Evolutionary conservation across 2,329 filamentous ascomycete species (phyloP).

Genomic region (Pezicula neosporulosa): DNA sequence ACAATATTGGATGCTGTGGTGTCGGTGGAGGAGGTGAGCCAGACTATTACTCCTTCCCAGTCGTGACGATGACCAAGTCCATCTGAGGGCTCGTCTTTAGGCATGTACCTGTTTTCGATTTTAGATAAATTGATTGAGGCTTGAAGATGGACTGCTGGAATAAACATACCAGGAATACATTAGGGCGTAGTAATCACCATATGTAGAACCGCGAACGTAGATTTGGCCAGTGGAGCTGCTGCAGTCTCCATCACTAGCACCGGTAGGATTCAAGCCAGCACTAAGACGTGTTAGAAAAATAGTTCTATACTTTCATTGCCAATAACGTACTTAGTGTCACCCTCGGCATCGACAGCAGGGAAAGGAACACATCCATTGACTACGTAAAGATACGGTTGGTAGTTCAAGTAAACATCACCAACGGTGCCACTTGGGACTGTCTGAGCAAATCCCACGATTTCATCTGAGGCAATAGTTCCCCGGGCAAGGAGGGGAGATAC

Average conservation of each 20-base stretch:
- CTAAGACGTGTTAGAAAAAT: conserved; percentile 8
- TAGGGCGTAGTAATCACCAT: conserved; percentile 40
- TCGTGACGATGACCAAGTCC: conserved; percentile 49
- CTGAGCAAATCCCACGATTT: conserved; percentile 49
- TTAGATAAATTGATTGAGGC: not conserved
- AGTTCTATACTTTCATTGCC: not conserved
- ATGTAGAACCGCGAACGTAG: conserved; percentile 41
- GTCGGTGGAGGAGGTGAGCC: conserved; percentile 35
- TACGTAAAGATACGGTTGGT: conserved; percentile 52
- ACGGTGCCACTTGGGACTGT: conserved; percentile 44
- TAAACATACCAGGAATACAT: conserved; percentile 45
- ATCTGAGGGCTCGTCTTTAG: conserved; percentile 38
- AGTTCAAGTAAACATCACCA: conserved; percentile 49
- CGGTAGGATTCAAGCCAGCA: conserved; percentile 29
- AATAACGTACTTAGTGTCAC: conserved; percentile 49
- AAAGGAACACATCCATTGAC: conserved; percentile 60
- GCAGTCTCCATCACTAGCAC: conserved; percentile 35
- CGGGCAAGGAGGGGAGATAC: conserved; percentile 27
- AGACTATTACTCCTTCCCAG: conserved; percentile 53
- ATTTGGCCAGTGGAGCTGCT: conserved; percentile 44
- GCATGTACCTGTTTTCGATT: conserved; percentile 40
- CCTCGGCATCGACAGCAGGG: conserved; percentile 54
- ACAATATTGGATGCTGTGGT: conserved; percentile 33
- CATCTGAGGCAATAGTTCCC: conserved; percentile 39
- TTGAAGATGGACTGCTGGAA: conserved; percentile 28